Evolutionary conservation across 2,329 filamentous ascomycete genomes (phyloP).

Genomic region (Albophoma yamanashiensis): DNA sequence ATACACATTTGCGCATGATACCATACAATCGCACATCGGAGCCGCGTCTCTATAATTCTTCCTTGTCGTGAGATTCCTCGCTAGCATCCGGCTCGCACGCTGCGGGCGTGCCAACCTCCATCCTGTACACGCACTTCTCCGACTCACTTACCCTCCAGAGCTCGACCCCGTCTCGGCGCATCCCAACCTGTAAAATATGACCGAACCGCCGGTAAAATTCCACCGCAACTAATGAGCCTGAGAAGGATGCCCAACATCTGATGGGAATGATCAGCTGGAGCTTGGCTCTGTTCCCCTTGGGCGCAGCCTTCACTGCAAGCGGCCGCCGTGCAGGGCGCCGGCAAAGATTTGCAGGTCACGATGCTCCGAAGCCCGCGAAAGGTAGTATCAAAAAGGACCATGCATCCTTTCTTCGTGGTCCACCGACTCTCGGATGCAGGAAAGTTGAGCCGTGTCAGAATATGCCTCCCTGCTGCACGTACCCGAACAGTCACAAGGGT

Average conservation of each 20-base stretch:
- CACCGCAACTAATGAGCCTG: not conserved
- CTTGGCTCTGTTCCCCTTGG: not conserved
- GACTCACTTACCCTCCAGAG: conserved; percentile 85
- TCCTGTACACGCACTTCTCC: conserved; percentile 95
- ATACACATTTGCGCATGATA: no score
- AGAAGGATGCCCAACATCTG: not conserved
- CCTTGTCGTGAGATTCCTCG: conserved; percentile 38
- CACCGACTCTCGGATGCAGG: not conserved
- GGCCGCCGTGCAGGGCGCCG: not conserved
- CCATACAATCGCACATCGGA: not conserved
- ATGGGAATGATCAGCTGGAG: not conserved
- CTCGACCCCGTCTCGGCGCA: conserved; percentile 87
- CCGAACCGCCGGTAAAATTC: not conserved
- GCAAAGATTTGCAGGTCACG: not conserved
- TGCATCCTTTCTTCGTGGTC: not conserved
- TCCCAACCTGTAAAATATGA: conserved; percentile 44
- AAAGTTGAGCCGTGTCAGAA: not conserved
- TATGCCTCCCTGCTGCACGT: not conserved
- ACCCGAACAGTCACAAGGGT: not conserved
- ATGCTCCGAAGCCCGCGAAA: not conserved
- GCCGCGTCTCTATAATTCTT: conserved; percentile 51
- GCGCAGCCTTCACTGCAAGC: not conserved
- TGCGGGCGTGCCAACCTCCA: conserved; percentile 89
- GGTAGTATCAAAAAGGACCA: not conserved
- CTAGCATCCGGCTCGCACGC: conserved; percentile 48